Percentiles rank a stretch among this genome's conserved stretches.
Conservation (phyloP, 2,329 filamentous ascomycete species). For the Pseudodiploospora longispora region DNA sequence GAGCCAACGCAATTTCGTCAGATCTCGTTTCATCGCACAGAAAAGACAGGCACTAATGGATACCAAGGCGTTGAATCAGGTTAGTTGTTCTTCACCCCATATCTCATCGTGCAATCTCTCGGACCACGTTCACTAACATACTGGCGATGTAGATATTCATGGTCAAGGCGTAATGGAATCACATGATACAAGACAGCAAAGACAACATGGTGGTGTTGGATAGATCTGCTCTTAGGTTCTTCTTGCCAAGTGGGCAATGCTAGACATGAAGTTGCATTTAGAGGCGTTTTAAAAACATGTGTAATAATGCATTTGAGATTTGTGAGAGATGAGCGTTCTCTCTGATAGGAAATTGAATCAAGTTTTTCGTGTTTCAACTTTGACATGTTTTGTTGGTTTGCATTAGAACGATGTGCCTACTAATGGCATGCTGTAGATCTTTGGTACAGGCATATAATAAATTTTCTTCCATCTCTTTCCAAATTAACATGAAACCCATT, state of each 20-base stretch:
- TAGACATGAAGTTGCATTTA: too few species aligned
- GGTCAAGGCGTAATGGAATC: conserved; percentile 42
- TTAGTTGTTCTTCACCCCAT: conserved; percentile 25
- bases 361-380: too few species aligned
- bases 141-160: conserved; percentile 53
- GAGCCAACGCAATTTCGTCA: conserved; percentile 60
- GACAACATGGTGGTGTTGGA: conserved; percentile 3
- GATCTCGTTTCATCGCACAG: conserved; percentile 78
- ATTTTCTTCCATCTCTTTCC: too few species aligned
- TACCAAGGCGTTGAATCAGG: conserved; percentile 76
- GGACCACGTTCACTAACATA: conserved; percentile 6
- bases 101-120: neutral
- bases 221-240: conserved; percentile 1
- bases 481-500: too few species aligned
- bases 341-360: too few species aligned
- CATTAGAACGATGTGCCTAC: too few species aligned
- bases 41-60: conserved; percentile 81
- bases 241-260: neutral
- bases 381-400: too few species aligned
- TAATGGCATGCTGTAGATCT: too few species aligned
- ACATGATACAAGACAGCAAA: neutral
- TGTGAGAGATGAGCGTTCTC: too few species aligned
- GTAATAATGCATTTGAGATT: too few species aligned
- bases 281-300: too few species aligned
- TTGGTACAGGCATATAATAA: too few species aligned